These are phyloP conservation scores for Hypoxylon sp. DNA, from an alignment of 2,329 filamentous ascomycete genomes.

Conservation along the genomic window DNA sequence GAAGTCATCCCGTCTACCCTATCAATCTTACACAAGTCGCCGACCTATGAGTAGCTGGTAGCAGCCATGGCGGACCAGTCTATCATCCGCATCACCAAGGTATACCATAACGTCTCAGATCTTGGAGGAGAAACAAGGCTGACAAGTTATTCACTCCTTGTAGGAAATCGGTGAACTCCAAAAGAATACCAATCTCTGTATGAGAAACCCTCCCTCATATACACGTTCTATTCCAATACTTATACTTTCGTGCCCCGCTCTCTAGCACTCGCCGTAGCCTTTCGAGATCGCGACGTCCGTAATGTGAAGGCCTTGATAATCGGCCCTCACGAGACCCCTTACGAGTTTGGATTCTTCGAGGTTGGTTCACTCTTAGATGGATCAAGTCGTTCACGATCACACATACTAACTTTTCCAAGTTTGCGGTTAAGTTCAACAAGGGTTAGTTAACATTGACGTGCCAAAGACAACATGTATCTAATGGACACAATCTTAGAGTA, in stretches of 20 bases:
- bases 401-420: constrained; percentile 66
- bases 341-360: constrained; percentile 98
- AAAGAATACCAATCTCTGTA: constrained; percentile 86
- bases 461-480: constrained; percentile 21
- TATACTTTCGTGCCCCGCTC: constrained; percentile 38
- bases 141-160: constrained; percentile 48
- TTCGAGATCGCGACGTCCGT: constrained; percentile 88
- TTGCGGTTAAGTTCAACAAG: constrained; percentile 81
- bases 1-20: constrained; percentile 3
- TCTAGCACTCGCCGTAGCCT: constrained; percentile 87
- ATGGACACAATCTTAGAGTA: constrained; percentile 74
- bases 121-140: constrained; percentile 54
- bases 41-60: constrained; percentile 34
- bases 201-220: constrained; percentile 52
- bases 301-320: constrained; percentile 90
- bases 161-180: constrained; percentile 91
- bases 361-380: constrained; percentile 63
- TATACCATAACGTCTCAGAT: constrained; percentile 59
- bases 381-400: background rate
- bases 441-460: constrained; percentile 63
- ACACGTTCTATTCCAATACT: constrained; percentile 18
- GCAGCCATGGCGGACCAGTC: constrained; percentile 82
- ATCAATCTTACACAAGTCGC: background rate
- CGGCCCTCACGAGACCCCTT: constrained; percentile 93
- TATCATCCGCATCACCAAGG: constrained; percentile 88